phyloP scores from a whole-genome alignment of 805 yeast genomes.

The Scheffersomyces amazonensis region DNA sequence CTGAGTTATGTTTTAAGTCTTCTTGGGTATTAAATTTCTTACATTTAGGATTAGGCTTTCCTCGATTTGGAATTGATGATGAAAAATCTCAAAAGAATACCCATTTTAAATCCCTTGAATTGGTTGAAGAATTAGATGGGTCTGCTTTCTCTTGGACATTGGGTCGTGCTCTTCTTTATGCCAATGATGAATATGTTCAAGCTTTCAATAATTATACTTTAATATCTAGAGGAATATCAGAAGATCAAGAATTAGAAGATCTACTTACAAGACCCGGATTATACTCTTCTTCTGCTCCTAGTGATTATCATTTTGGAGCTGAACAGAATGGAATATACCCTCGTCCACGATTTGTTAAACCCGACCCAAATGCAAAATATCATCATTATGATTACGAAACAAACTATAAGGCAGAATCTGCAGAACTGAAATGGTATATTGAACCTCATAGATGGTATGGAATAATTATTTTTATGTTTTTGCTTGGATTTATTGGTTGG shows the following conservation, averaged over 20 bases:
- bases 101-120: conserved; percentile 35
- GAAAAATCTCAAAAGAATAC: conserved; percentile 12
- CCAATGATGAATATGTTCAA: conserved; percentile 50
- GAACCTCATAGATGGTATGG: conserved; percentile 45
- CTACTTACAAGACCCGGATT: conserved; percentile 40
- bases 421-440: conserved; percentile 40
- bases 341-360: conserved; percentile 41
- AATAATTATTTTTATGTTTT: conserved; percentile 22
- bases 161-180: conserved; percentile 61
- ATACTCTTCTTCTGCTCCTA: conserved; percentile 46
- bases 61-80: conserved; percentile 45
- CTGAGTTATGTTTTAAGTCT: conserved; percentile 59
- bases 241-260: not conserved
- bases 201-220: conserved; percentile 34
- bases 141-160: conserved; percentile 53
- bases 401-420: conserved; percentile 20
- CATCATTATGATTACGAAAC: conserved; percentile 29
- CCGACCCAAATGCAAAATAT: conserved; percentile 12
- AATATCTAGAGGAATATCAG: not conserved
- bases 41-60: conserved; percentile 61
- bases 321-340: conserved; percentile 39
- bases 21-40: conserved; percentile 56
- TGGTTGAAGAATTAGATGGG: conserved; percentile 42
- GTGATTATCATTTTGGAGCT: conserved; percentile 50
- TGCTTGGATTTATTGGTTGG: conserved; percentile 23